Evolutionary conservation across 192 early-diverging fungal genomes (phyloP).

Genomic region (Umbelopsis isabellina): DNA sequence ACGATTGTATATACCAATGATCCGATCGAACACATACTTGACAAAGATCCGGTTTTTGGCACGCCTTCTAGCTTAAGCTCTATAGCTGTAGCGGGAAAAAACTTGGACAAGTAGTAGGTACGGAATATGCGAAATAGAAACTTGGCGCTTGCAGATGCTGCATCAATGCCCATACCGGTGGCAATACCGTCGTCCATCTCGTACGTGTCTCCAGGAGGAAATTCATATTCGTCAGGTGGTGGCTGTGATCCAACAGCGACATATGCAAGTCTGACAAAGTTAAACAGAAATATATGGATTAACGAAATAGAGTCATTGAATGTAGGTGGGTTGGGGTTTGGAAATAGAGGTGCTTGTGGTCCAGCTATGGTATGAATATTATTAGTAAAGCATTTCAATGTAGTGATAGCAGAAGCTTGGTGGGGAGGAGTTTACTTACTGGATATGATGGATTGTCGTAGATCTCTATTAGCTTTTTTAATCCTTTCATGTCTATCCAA

Average conservation of each 20-base stretch:
- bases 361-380: constrained; percentile 25
- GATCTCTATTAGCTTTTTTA: constrained; percentile 9
- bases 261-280: constrained; percentile 58
- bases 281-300: constrained; percentile 52
- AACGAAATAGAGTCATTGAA: constrained; percentile 56
- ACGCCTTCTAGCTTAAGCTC: constrained; percentile 38
- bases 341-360: constrained; percentile 56
- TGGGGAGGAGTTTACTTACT: background rate
- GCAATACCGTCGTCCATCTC: constrained; percentile 61
- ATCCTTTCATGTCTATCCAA: constrained; percentile 30
- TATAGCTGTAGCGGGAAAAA: constrained; percentile 69
- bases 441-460: constrained; percentile 29
- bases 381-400: background rate
- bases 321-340: constrained; percentile 59
- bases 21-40: constrained; percentile 16
- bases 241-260: constrained; percentile 64
- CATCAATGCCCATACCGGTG: constrained; percentile 61
- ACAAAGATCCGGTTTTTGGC: constrained; percentile 1
- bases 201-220: constrained; percentile 48
- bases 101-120: constrained; percentile 64
- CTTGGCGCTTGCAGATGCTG: constrained; percentile 55
- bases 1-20: background rate
- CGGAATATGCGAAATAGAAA: constrained; percentile 78
- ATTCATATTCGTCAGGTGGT: constrained; percentile 61
- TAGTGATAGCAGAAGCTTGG: background rate